phyloP scores from a whole-genome alignment of 2,329 filamentous ascomycete species.

The Aureobasidium mangrovei region DNA sequence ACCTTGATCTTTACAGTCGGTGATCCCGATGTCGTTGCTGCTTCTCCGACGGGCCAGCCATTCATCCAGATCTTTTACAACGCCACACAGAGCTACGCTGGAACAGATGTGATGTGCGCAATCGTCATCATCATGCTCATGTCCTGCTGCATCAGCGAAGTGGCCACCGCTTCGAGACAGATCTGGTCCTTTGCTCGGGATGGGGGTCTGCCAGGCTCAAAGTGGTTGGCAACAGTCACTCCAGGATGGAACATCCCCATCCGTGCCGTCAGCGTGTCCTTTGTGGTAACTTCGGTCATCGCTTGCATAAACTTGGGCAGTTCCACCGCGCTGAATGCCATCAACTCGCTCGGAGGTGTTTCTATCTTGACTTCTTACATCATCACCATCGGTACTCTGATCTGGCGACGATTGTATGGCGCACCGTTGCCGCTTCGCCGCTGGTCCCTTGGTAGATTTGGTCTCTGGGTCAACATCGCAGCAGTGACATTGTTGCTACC shows the following conservation, averaged over 20 bases:
- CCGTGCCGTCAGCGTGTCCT: conserved; percentile 21
- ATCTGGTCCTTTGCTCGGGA: conserved; percentile 35
- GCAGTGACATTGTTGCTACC: conserved; percentile 34
- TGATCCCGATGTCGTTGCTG: conserved; percentile 23
- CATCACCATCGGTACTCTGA: conserved; percentile 28
- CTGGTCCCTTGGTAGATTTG: conserved; percentile 33
- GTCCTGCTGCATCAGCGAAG: conserved; percentile 26
- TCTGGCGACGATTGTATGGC: conserved; percentile 29
- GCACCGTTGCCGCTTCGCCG: conserved; percentile 28
- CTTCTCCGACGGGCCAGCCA: conserved; percentile 22
- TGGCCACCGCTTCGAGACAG: conserved; percentile 33
- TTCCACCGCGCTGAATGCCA: conserved; percentile 34
- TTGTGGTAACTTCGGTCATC: conserved; percentile 22
- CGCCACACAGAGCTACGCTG: conserved; percentile 25
- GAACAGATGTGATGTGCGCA: conserved; percentile 26
- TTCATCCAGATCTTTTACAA: conserved; percentile 31
- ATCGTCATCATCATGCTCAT: conserved; percentile 27
- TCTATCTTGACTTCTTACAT: conserved; percentile 35
- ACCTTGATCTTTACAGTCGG: conserved; percentile 30
- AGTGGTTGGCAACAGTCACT: conserved; percentile 15
- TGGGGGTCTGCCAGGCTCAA: conserved; percentile 19
- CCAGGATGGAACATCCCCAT: conserved; percentile 19
- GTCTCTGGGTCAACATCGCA: conserved; percentile 32
- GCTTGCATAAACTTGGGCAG: conserved; percentile 29
- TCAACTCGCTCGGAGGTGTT: conserved; percentile 31